Evolutionary conservation across 139 green algal genomes (phyloP).

Genomic region (Chloropicon primus): DNA sequence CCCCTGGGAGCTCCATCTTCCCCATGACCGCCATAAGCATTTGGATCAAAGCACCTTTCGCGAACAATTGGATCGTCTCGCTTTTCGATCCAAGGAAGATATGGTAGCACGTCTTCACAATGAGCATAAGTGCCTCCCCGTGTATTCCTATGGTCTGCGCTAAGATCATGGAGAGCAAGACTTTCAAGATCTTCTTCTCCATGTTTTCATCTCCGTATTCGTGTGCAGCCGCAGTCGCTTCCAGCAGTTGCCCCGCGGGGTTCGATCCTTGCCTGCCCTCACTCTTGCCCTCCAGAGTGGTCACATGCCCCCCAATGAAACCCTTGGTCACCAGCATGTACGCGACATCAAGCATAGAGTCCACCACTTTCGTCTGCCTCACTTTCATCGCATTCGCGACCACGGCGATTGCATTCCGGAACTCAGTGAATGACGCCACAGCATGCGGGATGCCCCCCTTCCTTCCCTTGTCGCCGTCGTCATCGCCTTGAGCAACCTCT

Average conservation of each 20-base stretch:
- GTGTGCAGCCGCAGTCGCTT: slow-evolving; percentile 13
- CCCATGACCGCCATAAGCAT: slow-evolving; percentile 94
- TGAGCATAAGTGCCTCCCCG: slow-evolving; percentile 44
- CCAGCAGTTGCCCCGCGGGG: background rate
- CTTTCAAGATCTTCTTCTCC: slow-evolving; percentile 81
- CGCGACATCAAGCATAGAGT: background rate
- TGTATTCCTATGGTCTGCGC: slow-evolving; percentile 66
- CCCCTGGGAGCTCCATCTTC: slow-evolving; percentile 59
- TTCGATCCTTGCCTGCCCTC: background rate
- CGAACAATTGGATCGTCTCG: slow-evolving; percentile 75
- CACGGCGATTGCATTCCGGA: background rate
- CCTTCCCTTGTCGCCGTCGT: no score
- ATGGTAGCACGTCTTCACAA: slow-evolving; percentile 84
- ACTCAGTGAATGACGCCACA: no score
- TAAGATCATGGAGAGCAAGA: slow-evolving; percentile 74
- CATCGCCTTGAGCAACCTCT: no score
- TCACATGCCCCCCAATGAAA: background rate
- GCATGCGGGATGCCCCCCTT: no score
- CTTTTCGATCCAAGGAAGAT: slow-evolving; percentile 53
- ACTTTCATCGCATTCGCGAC: background rate
- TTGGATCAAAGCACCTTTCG: slow-evolving; percentile 90
- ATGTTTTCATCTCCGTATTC: slow-evolving; percentile 81
- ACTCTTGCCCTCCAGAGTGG: no score
- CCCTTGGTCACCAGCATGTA: background rate
- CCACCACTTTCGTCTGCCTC: background rate